A percentile compares a stretch with the other conserved stretches of the same genome.
Evolutionary conservation across 352 stramenopile genomes (phyloP).

Genomic region (Globisporangium camurandrum): DNA sequence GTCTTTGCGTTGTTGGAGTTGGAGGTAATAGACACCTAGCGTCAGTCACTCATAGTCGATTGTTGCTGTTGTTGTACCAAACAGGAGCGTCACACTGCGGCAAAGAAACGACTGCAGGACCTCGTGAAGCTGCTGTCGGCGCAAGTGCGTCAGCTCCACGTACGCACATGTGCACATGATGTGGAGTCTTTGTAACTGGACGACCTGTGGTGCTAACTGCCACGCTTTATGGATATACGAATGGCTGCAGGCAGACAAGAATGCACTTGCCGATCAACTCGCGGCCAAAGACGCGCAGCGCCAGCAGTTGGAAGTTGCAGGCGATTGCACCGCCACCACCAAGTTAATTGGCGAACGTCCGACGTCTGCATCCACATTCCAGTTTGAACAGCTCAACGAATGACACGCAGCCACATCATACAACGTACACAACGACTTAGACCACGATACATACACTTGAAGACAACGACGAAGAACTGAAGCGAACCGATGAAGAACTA

Average conservation of each 20-base stretch:
- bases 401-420: too few relatives aligned
- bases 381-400: too few relatives aligned
- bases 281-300: conserved; percentile 36
- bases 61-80: neutral
- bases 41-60: too few relatives aligned
- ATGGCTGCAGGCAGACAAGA: conserved; percentile 23
- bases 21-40: too few relatives aligned
- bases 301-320: conserved; percentile 40
- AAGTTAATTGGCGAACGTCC: too few relatives aligned
- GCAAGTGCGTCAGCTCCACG: conserved; percentile 31
- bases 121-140: conserved; percentile 18
- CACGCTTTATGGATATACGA: neutral
- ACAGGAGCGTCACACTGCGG: conserved; percentile 30
- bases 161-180: too few relatives aligned
- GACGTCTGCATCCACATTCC: too few relatives aligned
- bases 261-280: conserved; percentile 28
- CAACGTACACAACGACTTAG: too few relatives aligned
- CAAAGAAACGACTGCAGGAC: conserved; percentile 31
- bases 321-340: neutral
- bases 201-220: neutral
- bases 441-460: too few relatives aligned
- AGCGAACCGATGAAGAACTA: too few relatives aligned
- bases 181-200: too few relatives aligned
- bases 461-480: too few relatives aligned
- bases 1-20: neutral